Evolutionary conservation across 1,284 basidiomycete species (phyloP).

Genomic region (Cryptococcus sp.): DNA sequence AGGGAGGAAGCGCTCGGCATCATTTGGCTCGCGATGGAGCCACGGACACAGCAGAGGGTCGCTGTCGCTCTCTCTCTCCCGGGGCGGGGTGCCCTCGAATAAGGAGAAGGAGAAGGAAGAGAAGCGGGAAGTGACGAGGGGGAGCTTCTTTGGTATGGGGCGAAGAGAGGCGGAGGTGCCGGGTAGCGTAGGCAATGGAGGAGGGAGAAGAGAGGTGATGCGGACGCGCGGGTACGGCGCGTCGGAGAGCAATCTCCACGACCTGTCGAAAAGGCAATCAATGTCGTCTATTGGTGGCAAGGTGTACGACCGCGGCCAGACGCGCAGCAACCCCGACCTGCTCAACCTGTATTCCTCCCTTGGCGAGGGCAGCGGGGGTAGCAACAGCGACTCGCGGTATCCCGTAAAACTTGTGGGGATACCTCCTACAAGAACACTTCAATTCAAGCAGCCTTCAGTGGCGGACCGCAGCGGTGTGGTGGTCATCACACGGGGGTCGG

Average conservation of each 20-base stretch:
- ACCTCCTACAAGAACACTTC: slow-evolving; percentile 13
- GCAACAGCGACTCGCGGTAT: slow-evolving; percentile 4
- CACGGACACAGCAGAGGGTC: not conserved
- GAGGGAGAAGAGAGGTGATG: too few species aligned
- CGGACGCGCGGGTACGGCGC: too few species aligned
- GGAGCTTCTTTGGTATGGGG: not conserved
- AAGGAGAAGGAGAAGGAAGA: not conserved
- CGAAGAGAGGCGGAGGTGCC: not conserved
- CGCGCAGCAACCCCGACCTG: slow-evolving; percentile 13
- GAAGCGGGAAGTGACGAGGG: not conserved
- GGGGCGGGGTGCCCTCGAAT: not conserved
- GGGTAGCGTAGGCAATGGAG: slow-evolving; percentile 3
- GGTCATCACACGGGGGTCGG: slow-evolving; percentile 15
- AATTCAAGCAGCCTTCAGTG: slow-evolving; percentile 23
- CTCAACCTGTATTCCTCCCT: slow-evolving; percentile 3
- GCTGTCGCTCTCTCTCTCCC: not conserved
- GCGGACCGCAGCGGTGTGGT: slow-evolving; percentile 22
- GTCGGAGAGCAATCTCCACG: too few species aligned
- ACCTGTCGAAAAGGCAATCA: too few species aligned
- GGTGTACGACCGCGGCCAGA: slow-evolving; percentile 4
- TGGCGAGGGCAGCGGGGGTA: not conserved
- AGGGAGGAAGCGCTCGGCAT: slow-evolving; percentile 13
- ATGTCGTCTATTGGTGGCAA: too few species aligned
- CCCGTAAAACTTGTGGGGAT: slow-evolving; percentile 1
- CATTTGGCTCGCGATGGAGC: slow-evolving; percentile 9